A percentile compares a stretch with the other conserved stretches of the same genome.
Conservation (phyloP, 169 alveolate genomes). For the Plasmodium berghei region DNA sequence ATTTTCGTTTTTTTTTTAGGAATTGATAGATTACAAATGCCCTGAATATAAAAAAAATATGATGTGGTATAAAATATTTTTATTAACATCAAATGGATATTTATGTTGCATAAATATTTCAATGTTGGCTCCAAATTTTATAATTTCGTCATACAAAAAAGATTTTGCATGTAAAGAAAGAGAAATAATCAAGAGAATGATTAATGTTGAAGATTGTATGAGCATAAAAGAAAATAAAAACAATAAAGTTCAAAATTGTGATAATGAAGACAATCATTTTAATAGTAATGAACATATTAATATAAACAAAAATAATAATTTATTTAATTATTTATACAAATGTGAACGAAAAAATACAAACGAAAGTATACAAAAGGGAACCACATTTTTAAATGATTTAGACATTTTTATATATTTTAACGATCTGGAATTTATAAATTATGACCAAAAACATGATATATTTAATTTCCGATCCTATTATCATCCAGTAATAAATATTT, state of each 20-base stretch:
- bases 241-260: neutral
- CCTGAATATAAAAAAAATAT: slow-evolving; percentile 22
- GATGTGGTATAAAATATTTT: slow-evolving; percentile 38
- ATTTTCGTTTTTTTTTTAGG: slow-evolving; percentile 20
- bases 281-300: neutral
- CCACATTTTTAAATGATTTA: neutral
- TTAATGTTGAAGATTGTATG: slow-evolving; percentile 19
- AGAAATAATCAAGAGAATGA: slow-evolving; percentile 52
- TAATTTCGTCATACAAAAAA: slow-evolving; percentile 32
- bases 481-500: slow-evolving; percentile 57
- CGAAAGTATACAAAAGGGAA: neutral
- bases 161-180: slow-evolving; percentile 59
- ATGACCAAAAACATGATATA: slow-evolving; percentile 56
- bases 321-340: slow-evolving; percentile 67
- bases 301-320: slow-evolving; percentile 7
- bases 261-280: neutral
- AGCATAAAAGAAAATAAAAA: slow-evolving; percentile 11
- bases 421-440: slow-evolving; percentile 57
- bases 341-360: slow-evolving; percentile 20
- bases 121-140: slow-evolving; percentile 40
- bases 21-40: slow-evolving; percentile 24
- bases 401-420: slow-evolving; percentile 58
- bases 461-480: slow-evolving; percentile 58
- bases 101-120: slow-evolving; percentile 66
- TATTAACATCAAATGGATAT: slow-evolving; percentile 60